Conservation (phyloP, 2,329 filamentous ascomycete species). For the Chrysoporthe austroafricana region DNA sequence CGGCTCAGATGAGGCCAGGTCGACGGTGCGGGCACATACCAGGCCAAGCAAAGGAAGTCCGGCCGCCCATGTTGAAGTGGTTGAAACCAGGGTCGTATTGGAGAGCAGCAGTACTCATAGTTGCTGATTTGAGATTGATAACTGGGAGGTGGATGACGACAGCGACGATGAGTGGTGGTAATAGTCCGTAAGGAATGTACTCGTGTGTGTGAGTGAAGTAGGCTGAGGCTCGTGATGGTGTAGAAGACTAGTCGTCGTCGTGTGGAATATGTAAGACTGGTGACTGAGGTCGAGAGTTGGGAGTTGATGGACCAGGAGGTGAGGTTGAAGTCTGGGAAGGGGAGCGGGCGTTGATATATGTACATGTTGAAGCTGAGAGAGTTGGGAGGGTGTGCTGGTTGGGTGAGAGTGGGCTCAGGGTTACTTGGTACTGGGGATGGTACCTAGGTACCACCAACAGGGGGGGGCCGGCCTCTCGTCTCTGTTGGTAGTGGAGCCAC, state of each 20-base stretch:
- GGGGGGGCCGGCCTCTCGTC: conserved; percentile 24
- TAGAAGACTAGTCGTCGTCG: not conserved
- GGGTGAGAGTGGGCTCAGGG: conserved; percentile 10
- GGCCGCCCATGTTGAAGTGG: conserved; percentile 54
- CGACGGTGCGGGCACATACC: conserved; percentile 38
- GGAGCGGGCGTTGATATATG: conserved; percentile 36
- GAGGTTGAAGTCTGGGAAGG: conserved; percentile 35
- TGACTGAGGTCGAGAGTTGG: conserved; percentile 33
- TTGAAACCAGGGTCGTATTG: conserved; percentile 54
- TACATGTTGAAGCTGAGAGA: conserved; percentile 35
- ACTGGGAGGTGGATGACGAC: conserved; percentile 30
- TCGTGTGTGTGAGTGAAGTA: conserved; percentile 1
- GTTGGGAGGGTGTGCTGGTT: conserved; percentile 30
- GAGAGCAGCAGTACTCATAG: conserved; percentile 52
- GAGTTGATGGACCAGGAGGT: conserved; percentile 33
- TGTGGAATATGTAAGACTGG: conserved; percentile 34
- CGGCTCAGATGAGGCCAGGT: not conserved
- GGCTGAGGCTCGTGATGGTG: not conserved
- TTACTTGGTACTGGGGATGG: not conserved
- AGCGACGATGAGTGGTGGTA: not conserved
- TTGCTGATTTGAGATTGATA: conserved; percentile 33
- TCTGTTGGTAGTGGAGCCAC: conserved; percentile 36
- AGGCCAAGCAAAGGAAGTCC: conserved; percentile 56
- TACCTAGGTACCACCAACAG: conserved; percentile 4
- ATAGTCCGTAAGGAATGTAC: not conserved